Evolutionary conservation across 148 eudicot genomes (phyloP).

Genomic region (Cornus suecica): DNA sequence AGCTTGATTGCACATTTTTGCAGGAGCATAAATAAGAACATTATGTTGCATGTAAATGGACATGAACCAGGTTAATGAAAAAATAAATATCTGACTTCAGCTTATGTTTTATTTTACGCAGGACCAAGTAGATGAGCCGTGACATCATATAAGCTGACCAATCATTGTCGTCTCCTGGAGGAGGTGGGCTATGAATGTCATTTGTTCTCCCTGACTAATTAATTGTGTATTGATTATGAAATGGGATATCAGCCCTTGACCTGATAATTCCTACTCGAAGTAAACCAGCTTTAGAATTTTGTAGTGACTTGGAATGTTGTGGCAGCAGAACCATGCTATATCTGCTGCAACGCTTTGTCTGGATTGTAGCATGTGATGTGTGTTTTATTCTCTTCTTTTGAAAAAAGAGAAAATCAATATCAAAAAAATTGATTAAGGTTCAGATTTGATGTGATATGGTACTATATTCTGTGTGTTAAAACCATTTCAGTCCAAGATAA

Average conservation of each 20-base stretch:
- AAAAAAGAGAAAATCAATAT: no score
- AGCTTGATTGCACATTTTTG: background rate
- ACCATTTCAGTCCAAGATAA: no score
- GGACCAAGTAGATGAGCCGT: conserved; percentile 56
- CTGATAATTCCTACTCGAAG: conserved; percentile 5
- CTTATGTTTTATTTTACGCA: conserved; percentile 19
- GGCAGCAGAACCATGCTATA: background rate
- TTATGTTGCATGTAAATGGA: background rate
- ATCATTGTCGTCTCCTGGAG: conserved; percentile 17
- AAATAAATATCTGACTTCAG: background rate
- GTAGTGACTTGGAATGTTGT: conserved; percentile 9
- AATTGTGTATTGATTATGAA: conserved; percentile 16
- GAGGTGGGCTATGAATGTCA: conserved; percentile 40
- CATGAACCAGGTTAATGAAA: background rate
- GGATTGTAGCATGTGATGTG: background rate
- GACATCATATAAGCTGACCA: conserved; percentile 5
- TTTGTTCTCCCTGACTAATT: conserved; percentile 20
- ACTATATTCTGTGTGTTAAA: no score
- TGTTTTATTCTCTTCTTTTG: no score
- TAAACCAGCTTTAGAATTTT: conserved; percentile 6
- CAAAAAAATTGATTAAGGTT: no score
- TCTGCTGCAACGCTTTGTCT: background rate
- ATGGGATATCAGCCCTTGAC: conserved; percentile 1
- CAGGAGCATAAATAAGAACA: background rate
- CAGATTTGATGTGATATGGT: no score